phyloP scores from a whole-genome alignment of 2,329 filamentous ascomycete species.

The Fusarium lateritium region DNA sequence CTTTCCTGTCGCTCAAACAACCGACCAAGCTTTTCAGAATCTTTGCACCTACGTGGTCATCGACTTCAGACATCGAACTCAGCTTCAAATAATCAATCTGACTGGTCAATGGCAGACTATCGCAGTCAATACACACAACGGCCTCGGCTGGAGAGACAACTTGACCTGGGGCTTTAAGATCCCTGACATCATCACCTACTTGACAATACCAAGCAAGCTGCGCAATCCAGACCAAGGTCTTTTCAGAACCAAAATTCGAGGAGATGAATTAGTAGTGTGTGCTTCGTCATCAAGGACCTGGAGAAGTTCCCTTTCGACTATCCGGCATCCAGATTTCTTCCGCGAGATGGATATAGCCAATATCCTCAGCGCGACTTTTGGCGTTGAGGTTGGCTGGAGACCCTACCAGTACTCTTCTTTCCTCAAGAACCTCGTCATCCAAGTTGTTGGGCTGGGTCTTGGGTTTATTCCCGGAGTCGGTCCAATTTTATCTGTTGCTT shows the following conservation, averaged over 20 bases:
- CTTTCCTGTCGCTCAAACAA: background rate
- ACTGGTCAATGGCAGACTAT: rapidly evolving
- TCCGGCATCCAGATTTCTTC: background rate
- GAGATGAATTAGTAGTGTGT: background rate
- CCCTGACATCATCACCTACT: constrained; percentile 10
- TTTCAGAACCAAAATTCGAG: background rate
- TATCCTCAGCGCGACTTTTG: constrained; percentile 19
- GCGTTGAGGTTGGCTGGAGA: constrained; percentile 17
- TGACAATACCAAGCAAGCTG: constrained; percentile 9
- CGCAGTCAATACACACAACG: background rate
- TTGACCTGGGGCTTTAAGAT: constrained; percentile 14
- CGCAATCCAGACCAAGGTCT: background rate
- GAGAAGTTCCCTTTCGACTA: background rate
- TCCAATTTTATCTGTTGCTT: constrained; percentile 1
- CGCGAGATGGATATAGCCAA: constrained; percentile 22
- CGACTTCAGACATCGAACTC: background rate
- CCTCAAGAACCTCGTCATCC: background rate
- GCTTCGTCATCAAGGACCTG: background rate
- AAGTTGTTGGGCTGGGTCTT: background rate
- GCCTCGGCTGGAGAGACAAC: background rate
- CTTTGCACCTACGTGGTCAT: constrained; percentile 25
- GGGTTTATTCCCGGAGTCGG: constrained; percentile 6
- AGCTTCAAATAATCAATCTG: rapidly evolving
- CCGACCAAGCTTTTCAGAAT: constrained; percentile 5
- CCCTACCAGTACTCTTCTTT: constrained; percentile 1